Conservation (phyloP, 345 rosid species). For the Rhodomyrtus tomentosa region DNA sequence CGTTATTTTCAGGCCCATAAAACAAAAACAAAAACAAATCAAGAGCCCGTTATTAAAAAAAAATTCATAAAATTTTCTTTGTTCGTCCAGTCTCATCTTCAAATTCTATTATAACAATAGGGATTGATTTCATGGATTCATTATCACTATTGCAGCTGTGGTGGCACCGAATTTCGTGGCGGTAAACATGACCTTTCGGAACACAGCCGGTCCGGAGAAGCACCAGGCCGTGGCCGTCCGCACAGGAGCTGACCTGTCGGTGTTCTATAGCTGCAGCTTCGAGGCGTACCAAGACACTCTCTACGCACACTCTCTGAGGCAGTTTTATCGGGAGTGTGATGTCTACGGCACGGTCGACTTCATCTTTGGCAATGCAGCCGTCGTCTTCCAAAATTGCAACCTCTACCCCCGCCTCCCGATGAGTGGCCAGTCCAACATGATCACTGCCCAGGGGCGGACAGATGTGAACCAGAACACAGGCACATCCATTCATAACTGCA, state of each 20-base stretch:
- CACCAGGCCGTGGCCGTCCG: constrained; percentile 84
- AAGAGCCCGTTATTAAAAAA: neutral
- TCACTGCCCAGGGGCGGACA: constrained; percentile 78
- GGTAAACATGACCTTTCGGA: constrained; percentile 66
- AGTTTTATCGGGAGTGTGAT: constrained; percentile 81
- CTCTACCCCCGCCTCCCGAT: constrained; percentile 60
- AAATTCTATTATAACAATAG: neutral
- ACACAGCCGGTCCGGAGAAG: constrained; percentile 79
- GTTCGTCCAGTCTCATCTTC: neutral
- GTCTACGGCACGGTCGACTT: constrained; percentile 85
- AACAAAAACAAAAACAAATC: too few species aligned
- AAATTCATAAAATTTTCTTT: neutral
- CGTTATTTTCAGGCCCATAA: neutral
- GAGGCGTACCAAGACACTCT: constrained; percentile 87
- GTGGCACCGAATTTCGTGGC: constrained; percentile 69
- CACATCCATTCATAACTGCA: constrained; percentile 57
- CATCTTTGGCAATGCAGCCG: constrained; percentile 90
- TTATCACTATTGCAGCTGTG: constrained; percentile 37
- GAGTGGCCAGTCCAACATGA: constrained; percentile 73
- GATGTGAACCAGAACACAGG: constrained; percentile 87
- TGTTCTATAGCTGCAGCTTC: constrained; percentile 75
- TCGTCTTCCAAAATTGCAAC: constrained; percentile 66
- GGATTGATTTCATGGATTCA: neutral
- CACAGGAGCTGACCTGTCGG: constrained; percentile 62
- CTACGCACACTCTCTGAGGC: constrained; percentile 65